Base-by-base conservation (phyloP, 176 grass and related monocot species). In the Musa schizocarpa region DNA sequence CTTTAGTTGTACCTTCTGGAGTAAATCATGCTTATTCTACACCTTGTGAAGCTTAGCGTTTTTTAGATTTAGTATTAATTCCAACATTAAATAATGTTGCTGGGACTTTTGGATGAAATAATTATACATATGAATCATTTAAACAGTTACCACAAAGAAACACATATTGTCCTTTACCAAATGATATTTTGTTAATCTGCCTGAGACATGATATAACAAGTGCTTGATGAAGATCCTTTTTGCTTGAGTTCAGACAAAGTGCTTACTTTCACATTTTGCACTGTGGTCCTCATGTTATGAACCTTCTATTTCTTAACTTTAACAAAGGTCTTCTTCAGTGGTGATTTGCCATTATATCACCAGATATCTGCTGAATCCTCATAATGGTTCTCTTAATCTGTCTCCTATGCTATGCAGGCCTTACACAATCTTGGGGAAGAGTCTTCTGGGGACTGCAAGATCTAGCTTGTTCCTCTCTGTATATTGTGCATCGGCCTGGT, bases 401-500 rank as follows among this genome's bases (percentile, higher is more conserved):
- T 21, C 14, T 70, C 23, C 13, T 74, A 8, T 74, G 34, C n/a
- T 53, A 29, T 87, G 80, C 84, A 99, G 95, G 69, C 88, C 90
- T 66, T 89, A 72, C 83, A 86, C 88, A 81, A 94, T 94, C 82
- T 6, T 99, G 62, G 90, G 90, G 69, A 99, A 99, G 84, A 99
- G 86, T 89, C 64, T 94, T 77, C 77, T 93, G 75, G 95, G 95
- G 62, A 89, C 81, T 78, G 84, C 80, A 29, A 91, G 90, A 92
- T 99, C 90, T 49, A 99, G 90, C 63, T 65, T 94, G 11, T 99
- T 99, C 74, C 95, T 94, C 80, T 91, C 95, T 50, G 59, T 94
- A 34, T 94, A 99, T 24, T 94, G 90, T 53, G 82, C 91, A 54
- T 94, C 88, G 79, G 88, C 90, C 83, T 99, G 95, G 90, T 99